Conservation (phyloP, 2,329 filamentous ascomycete species). For the Lachnellula cervina region DNA sequence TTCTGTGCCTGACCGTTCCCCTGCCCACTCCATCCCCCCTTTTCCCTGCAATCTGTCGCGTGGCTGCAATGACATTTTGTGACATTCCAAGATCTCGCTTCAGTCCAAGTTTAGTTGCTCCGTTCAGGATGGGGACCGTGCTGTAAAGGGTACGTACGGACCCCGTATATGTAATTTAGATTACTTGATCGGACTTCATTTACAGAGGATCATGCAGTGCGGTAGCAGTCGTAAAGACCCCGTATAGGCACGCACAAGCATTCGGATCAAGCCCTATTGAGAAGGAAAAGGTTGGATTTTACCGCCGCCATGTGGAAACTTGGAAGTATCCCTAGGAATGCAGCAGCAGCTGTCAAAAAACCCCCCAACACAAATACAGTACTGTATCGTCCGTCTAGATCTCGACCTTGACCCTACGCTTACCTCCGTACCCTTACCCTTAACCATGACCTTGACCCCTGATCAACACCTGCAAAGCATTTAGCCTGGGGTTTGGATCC, state of each 20-base stretch:
- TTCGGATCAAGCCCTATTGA: not conserved
- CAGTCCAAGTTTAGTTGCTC: too few species aligned
- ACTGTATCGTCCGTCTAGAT: not conserved
- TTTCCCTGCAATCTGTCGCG: not conserved
- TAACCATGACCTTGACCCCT: too few species aligned
- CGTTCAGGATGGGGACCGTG: not conserved
- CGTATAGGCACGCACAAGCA: not conserved
- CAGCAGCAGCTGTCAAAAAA: not conserved
- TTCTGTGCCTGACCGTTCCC: not conserved
- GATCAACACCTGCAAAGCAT: not conserved
- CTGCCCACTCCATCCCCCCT: not conserved
- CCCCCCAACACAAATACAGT: not conserved
- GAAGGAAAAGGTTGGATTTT: not conserved
- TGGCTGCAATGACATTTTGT: not conserved
- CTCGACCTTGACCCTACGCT: not conserved
- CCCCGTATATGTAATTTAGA: not conserved
- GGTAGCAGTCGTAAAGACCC: too few species aligned
- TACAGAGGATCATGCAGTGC: too few species aligned
- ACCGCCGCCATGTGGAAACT: not conserved
- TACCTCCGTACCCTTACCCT: too few species aligned
- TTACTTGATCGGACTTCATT: too few species aligned
- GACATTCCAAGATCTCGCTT: not conserved
- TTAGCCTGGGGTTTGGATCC: conserved; percentile 1
- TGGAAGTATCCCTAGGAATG: not conserved
- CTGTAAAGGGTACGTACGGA: not conserved